Evolutionary conservation across 768 basidiomycete species (phyloP).

Genomic region (Suillus tomentosus): DNA sequence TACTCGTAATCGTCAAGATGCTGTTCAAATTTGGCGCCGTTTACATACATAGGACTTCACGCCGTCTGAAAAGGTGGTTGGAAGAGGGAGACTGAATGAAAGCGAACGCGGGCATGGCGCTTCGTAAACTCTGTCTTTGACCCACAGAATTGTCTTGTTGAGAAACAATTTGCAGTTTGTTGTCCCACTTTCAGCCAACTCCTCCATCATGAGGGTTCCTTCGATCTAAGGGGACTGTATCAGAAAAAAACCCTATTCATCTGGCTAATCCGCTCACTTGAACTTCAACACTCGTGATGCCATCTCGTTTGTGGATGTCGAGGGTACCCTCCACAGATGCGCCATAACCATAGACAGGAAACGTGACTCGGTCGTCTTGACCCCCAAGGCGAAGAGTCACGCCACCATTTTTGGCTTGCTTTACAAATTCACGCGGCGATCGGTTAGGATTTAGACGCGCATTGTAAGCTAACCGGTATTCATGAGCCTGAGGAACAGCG

Average conservation of each 20-base stretch:
- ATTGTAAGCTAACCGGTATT: constrained; percentile 53
- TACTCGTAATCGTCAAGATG: constrained; percentile 4
- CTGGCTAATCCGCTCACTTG: constrained; percentile 43
- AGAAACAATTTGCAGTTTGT: constrained; percentile 53
- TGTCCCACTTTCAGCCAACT: constrained; percentile 69
- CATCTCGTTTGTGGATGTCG: constrained; percentile 55
- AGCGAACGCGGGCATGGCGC: constrained; percentile 53
- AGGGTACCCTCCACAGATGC: constrained; percentile 57
- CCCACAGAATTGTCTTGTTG: constrained; percentile 59
- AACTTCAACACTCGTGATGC: constrained; percentile 61
- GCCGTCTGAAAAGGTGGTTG: constrained; percentile 57
- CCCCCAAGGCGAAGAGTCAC: constrained; percentile 51
- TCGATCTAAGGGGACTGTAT: constrained; percentile 48
- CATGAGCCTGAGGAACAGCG: constrained; percentile 52
- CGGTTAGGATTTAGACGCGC: constrained; percentile 39
- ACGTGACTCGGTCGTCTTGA: constrained; percentile 49
- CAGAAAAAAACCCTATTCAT: constrained; percentile 3
- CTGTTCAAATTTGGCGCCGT: background rate
- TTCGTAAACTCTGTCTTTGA: constrained; percentile 42
- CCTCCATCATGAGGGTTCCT: constrained; percentile 57
- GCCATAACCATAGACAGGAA: constrained; percentile 62
- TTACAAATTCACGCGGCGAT: constrained; percentile 53
- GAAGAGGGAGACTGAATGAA: constrained; percentile 57
- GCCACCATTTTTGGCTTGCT: constrained; percentile 57
- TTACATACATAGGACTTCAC: constrained; percentile 59